Conservation (phyloP, 164 flowering plant species). For the Aristolochia fimbriata region DNA sequence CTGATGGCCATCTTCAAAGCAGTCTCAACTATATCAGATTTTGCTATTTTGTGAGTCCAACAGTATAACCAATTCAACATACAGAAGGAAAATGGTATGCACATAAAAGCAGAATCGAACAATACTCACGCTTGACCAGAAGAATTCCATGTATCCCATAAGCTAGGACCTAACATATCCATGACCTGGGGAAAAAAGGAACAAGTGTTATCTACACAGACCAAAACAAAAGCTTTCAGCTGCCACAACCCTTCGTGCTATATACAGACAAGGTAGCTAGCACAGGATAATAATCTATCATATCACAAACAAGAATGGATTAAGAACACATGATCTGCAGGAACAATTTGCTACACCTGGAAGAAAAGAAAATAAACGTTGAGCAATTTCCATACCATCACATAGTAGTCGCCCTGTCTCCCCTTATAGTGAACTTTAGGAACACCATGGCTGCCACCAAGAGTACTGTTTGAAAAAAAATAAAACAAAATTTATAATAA, state of each 20-base stretch:
- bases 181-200: slow-evolving; percentile 46
- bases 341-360: no score
- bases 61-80: no score
- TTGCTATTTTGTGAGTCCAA: no score
- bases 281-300: not conserved
- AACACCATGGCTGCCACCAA: slow-evolving; percentile 85
- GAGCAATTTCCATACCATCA: slow-evolving; percentile 45
- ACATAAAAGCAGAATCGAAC: not conserved
- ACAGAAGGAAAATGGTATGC: no score
- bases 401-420: slow-evolving; percentile 79
- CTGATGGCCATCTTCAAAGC: no score
- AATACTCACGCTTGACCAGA: slow-evolving; percentile 76
- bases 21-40: no score
- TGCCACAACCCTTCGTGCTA: not conserved
- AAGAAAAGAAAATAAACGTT: no score
- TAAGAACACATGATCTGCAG: no score
- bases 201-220: not conserved
- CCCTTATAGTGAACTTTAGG: slow-evolving; percentile 88
- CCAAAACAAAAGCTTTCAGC: not conserved
- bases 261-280: not conserved
- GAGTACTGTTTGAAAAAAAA: slow-evolving; percentile 31
- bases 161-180: slow-evolving; percentile 93
- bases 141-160: slow-evolving; percentile 93
- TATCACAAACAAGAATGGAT: no score
- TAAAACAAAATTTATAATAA: not conserved